A percentile compares a stretch with the other conserved stretches of the same genome.
These are phyloP conservation scores for Kondoa malvinella DNA, from an alignment of 768 basidiomycete genomes.

Conservation along the genomic window DNA sequence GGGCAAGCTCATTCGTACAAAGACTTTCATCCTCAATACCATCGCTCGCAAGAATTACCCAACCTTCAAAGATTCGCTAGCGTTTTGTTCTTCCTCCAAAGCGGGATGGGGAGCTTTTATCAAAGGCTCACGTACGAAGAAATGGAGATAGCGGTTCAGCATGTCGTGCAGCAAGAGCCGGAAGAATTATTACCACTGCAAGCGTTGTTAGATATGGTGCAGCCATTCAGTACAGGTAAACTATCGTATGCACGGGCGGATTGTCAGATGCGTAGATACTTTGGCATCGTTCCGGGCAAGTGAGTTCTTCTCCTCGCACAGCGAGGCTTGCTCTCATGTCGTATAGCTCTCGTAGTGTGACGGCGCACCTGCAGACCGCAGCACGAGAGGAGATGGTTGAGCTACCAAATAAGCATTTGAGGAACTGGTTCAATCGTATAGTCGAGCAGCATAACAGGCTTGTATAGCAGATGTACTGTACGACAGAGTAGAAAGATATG, in stretches of 20 bases:
- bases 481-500: no score
- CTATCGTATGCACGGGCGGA: not conserved
- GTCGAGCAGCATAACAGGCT: no score
- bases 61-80: not conserved
- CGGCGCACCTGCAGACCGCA: no score
- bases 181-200: no score
- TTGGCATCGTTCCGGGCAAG: not conserved
- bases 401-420: no score
- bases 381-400: no score
- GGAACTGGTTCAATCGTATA: no score
- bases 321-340: no score
- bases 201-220: not conserved
- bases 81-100: not conserved
- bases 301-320: no score
- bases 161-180: no score
- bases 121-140: not conserved
- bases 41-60: not conserved
- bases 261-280: not conserved
- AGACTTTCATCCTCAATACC: not conserved
- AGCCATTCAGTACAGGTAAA: not conserved
- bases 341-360: no score
- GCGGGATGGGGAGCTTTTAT: not conserved
- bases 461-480: no score
- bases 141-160: not conserved
- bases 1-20: not conserved